Evolutionary conservation across 805 yeast species (phyloP), one percentile per base, ranked within the genome.

Genomic region (Nakazawaea siamensis): DNA sequence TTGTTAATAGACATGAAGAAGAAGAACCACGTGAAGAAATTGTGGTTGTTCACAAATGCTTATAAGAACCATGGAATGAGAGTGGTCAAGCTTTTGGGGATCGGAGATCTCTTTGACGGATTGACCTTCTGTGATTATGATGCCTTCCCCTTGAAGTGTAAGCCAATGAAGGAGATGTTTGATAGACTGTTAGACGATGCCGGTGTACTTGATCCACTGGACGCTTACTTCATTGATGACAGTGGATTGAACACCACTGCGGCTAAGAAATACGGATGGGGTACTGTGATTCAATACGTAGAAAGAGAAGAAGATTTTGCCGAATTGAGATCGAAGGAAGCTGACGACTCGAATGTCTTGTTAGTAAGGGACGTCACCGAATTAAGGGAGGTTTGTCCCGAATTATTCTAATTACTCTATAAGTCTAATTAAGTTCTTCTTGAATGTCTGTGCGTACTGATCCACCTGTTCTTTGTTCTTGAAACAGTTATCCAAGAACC

Each of bases 1-100:
- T 57, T 75, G 68, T 57, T 82, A 29, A 37, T 68, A 3, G 47
- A 57, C 8, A 44, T 82, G 45, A 65, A 55, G 39, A 46, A 53
- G 23, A 51, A 58, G n/a, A 64, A 72, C 1, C 71, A 75, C 43
- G 75, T 80, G 38, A 80, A 77, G 47, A 68, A 78, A 49, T 61
- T 90, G 43, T 90, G 98, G 98, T 68, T 92, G 29, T 82, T 86
- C 50, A 90, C 98, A 4, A 90, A 90, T 54, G 97, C 98, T 2
- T 90, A 90, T 60, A 78, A 80, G 52, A 86, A 76, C 49, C 98
- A 90, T 57, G 98, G 90, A 0, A 48, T 77, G 29, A 67, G 97
- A 33, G 94, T 86, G 20, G 67, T 87, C 14, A 68, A 76, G 28
- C 64, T 90, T 31, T 62, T 90, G 32, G 97, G 96, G 2, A 55